Evolutionary conservation across 2,329 filamentous ascomycete genomes (phyloP).

Genomic region (Penicillium sp.): DNA sequence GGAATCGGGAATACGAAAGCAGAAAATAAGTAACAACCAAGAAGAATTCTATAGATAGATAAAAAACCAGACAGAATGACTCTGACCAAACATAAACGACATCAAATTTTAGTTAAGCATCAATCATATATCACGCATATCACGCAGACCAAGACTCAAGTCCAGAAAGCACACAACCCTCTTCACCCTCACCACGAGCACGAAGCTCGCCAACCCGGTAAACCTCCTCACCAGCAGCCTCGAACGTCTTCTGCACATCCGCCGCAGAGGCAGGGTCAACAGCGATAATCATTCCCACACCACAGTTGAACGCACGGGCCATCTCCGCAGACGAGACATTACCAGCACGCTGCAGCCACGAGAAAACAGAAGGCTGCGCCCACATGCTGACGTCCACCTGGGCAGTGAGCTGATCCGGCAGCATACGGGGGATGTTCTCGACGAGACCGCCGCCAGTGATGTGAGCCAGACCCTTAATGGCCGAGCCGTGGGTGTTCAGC

Average conservation of each 20-base stretch:
- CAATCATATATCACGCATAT: constrained; percentile 12
- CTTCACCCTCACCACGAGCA: constrained; percentile 48
- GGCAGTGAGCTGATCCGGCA: constrained; percentile 72
- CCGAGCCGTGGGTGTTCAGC: constrained; percentile 49
- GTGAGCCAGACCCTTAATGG: constrained; percentile 87
- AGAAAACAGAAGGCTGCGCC: constrained; percentile 73
- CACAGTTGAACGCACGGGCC: constrained; percentile 90
- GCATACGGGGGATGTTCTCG: constrained; percentile 93
- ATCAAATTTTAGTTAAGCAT: constrained; percentile 3
- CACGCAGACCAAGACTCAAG: constrained; percentile 48
- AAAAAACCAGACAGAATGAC: constrained; percentile 4
- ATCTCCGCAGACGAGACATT: constrained; percentile 75
- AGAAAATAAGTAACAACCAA: neutral
- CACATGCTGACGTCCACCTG: constrained; percentile 75
- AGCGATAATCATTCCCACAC: constrained; percentile 88
- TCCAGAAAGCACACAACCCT: constrained; percentile 62
- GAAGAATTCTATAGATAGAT: constrained; percentile 9
- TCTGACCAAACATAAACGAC: constrained; percentile 9
- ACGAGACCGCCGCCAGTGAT: constrained; percentile 92
- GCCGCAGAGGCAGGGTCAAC: constrained; percentile 50
- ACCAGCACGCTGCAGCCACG: constrained; percentile 72
- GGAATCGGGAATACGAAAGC: constrained; percentile 5
- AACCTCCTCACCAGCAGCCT: constrained; percentile 69
- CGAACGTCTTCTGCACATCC: constrained; percentile 50
- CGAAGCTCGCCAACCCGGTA: constrained; percentile 71